Percentiles rank a stretch among this genome's conserved stretches.
Evolutionary conservation across 805 yeast species (phyloP).

Genomic region (Schwanniomyces occidentalis): DNA sequence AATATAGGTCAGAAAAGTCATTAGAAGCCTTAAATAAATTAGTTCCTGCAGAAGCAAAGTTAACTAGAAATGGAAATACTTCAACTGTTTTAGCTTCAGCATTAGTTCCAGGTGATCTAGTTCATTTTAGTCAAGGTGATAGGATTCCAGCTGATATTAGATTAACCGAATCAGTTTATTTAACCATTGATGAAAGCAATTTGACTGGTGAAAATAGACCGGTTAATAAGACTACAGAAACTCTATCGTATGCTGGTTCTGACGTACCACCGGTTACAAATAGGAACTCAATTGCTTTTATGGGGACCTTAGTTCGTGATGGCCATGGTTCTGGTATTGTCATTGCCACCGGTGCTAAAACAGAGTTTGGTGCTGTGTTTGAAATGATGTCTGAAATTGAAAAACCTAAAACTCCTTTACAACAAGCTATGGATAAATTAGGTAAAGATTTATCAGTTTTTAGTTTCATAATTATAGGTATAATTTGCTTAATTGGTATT

Average conservation of each 20-base stretch:
- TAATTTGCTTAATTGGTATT: conserved; percentile 88
- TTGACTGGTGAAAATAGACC: conserved; percentile 95
- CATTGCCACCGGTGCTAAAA: conserved; percentile 81
- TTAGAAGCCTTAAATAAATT: conserved; percentile 87
- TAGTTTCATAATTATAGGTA: conserved; percentile 84
- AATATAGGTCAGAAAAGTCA: conserved; percentile 92
- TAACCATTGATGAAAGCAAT: conserved; percentile 88
- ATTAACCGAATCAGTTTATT: conserved; percentile 72
- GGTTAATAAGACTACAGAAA: conserved; percentile 61
- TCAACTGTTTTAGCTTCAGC: conserved; percentile 82
- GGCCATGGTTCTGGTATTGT: conserved; percentile 96
- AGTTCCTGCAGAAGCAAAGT: conserved; percentile 96
- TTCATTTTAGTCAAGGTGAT: conserved; percentile 88
- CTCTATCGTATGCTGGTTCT: conserved; percentile 30
- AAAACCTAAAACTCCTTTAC: conserved; percentile 97
- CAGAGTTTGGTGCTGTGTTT: conserved; percentile 93
- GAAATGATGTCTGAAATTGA: conserved; percentile 94
- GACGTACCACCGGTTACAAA: conserved; percentile 59
- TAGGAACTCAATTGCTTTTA: conserved; percentile 79
- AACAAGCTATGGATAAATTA: conserved; percentile 89
- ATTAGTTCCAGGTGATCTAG: conserved; percentile 95
- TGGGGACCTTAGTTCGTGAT: conserved; percentile 97
- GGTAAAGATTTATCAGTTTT: conserved; percentile 87
- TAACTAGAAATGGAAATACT: conserved; percentile 77
- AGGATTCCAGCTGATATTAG: conserved; percentile 95